These are phyloP conservation scores for Ballota nigra DNA, from an alignment of 257 asterid genomes.

Conservation along the genomic window DNA sequence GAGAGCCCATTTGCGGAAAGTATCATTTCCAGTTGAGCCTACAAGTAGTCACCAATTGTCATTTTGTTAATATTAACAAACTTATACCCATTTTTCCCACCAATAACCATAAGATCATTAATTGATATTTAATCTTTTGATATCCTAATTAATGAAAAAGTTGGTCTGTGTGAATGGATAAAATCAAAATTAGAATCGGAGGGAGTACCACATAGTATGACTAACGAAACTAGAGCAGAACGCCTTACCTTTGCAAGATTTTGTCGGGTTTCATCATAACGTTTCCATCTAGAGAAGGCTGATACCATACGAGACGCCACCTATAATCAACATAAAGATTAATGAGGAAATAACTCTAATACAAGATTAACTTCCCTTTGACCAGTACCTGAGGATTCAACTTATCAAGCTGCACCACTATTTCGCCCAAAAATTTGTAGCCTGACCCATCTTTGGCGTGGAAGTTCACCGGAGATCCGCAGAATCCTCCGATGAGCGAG, in stretches of 20 bases:
- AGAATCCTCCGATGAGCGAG: constrained; percentile 74
- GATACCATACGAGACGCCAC: constrained; percentile 94
- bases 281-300: constrained; percentile 92
- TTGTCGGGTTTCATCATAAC: constrained; percentile 79
- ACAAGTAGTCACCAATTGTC: constrained; percentile 7
- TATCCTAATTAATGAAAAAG: too few species aligned
- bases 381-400: constrained; percentile 71
- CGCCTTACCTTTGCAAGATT: constrained; percentile 64
- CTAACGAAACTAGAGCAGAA: background rate
- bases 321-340: constrained; percentile 28
- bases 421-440: constrained; percentile 76
- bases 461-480: constrained; percentile 76
- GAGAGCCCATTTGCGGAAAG: constrained; percentile 71
- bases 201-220: too few species aligned
- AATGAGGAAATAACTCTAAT: background rate
- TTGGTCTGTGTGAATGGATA: too few species aligned
- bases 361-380: background rate
- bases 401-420: constrained; percentile 79
- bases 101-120: too few species aligned
- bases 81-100: too few species aligned
- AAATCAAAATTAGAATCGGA: too few species aligned
- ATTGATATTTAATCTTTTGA: too few species aligned
- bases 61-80: too few species aligned
- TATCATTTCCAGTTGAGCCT: constrained; percentile 94
- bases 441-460: constrained; percentile 83